These are phyloP conservation scores for Blastomyces percursus DNA, from an alignment of 2,329 filamentous ascomycete species.

Conservation along the genomic window DNA sequence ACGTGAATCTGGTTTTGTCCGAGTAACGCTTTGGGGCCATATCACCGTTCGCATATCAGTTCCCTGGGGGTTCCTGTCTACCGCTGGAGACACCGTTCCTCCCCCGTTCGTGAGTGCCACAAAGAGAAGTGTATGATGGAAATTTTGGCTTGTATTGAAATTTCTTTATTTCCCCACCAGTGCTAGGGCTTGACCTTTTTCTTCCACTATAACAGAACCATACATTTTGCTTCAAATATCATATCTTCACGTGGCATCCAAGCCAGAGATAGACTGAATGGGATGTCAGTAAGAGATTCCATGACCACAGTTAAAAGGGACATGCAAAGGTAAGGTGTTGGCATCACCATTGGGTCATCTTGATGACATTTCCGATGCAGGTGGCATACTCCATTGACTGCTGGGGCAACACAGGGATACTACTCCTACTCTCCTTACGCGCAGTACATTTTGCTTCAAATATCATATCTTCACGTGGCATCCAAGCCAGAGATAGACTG, in stretches of 20 bases:
- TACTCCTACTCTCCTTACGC: not conserved
- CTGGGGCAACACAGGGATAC: slow-evolving; percentile 9
- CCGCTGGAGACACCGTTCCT: too few species aligned
- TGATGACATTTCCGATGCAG: slow-evolving; percentile 12
- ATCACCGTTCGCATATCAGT: too few species aligned
- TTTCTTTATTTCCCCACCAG: too few species aligned
- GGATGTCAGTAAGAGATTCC: slow-evolving; percentile 9
- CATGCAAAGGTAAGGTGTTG: slow-evolving; percentile 1
- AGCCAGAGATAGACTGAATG: slow-evolving; percentile 8
- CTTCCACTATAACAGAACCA: too few species aligned
- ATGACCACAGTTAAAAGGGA: not conserved
- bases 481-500: slow-evolving; percentile 4
- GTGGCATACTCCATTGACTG: slow-evolving; percentile 13
- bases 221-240: slow-evolving; percentile 12
- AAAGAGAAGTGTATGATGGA: too few species aligned
- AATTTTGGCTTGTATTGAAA: too few species aligned
- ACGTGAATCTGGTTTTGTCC: too few species aligned
- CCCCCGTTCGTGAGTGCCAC: too few species aligned
- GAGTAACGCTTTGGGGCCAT: too few species aligned
- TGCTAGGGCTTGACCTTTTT: too few species aligned
- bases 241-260: slow-evolving; percentile 7
- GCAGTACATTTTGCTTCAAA: slow-evolving; percentile 11
- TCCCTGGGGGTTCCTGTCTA: too few species aligned
- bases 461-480: slow-evolving; percentile 9
- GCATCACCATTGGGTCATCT: slow-evolving; percentile 7